phyloP scores from a whole-genome alignment of 2,329 filamentous ascomycete genomes.

The Penicillium oxalicum region DNA sequence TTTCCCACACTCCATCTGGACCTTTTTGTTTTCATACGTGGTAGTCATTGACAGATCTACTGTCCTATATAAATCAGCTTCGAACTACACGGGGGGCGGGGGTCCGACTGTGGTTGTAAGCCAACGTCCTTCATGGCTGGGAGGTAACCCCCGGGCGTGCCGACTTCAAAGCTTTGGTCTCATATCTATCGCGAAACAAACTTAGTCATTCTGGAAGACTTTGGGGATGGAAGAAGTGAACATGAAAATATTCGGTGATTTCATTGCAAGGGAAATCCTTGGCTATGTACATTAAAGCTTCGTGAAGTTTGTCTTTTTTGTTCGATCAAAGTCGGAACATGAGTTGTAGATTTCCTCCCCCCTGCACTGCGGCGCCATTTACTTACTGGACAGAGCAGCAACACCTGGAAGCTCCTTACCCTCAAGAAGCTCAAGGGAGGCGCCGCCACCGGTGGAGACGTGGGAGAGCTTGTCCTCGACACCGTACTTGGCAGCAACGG shows the following conservation, averaged over 20 bases:
- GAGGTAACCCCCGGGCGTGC: too few relatives aligned
- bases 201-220: slow-evolving; percentile 20
- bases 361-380: slow-evolving; percentile 24
- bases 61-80: too few relatives aligned
- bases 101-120: too few relatives aligned
- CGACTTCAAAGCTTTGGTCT: slow-evolving; percentile 24
- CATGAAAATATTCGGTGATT: slow-evolving; percentile 13
- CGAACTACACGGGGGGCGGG: too few relatives aligned
- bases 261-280: slow-evolving; percentile 19
- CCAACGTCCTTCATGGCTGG: too few relatives aligned
- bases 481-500: slow-evolving; percentile 93
- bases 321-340: too few relatives aligned
- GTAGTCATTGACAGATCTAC: too few relatives aligned
- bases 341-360: neutral
- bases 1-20: too few relatives aligned
- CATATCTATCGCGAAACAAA: slow-evolving; percentile 20
- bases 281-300: slow-evolving; percentile 35
- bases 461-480: slow-evolving; percentile 97
- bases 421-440: slow-evolving; percentile 91
- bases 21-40: too few relatives aligned
- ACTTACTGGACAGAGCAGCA: slow-evolving; percentile 74
- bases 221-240: slow-evolving; percentile 3
- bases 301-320: slow-evolving; percentile 14
- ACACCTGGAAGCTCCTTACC: slow-evolving; percentile 97
- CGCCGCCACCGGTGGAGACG: slow-evolving; percentile 94